Evolutionary conservation across 2,329 filamentous ascomycete species (phyloP), one percentile per base, ranked within the genome.

Genomic region (Xylariaceae sp.): DNA sequence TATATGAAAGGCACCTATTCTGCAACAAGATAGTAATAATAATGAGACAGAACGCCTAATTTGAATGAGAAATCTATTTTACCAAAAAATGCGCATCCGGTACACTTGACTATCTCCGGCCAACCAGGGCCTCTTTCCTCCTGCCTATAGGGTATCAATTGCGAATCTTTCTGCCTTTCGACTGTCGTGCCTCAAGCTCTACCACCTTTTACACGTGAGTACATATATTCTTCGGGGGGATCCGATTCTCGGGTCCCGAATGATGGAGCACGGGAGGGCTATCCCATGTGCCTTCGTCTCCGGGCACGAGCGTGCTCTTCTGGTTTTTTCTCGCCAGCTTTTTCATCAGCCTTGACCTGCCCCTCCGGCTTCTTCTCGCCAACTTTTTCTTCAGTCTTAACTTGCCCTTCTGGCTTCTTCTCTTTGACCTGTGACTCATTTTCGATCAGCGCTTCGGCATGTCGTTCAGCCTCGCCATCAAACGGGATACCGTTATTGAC

Each of bases 381-480:
- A 7, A 27, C 33, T n/a, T 36, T 18, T n/a, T 37, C 6, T 21
- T 36, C 30, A 4, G 15, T 16, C 11, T 42, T 37, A 2, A 23
- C 30, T 16, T 52, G 47, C 20, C 32, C 55, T 11, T 51, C 55
- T 18, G 55, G 49, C 9, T 29, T 45, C 26, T 45, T 23, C 20
- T 53, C 51, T 11, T 46, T 6, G 5, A 21, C 40, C 36, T 60
- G 51, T 37, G 55, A 26, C 3, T 58, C 35, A 30, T 47, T 58
- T 27, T 60, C 54, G 29, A 36, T 16, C 16, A 6, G 13, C 18
- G 49, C 43, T 29, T 60, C 58, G 13, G 48, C 57, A 43, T 51
- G 47, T 29, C 53, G 50, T 37, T 61, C 59, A 24, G 59, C 57
- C 39, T 59, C 59, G 26, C 59, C 59, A 41, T 61, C 53, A 20